phyloP scores from a whole-genome alignment of 345 rosid genomes.

The Bruguiera sexangula region DNA sequence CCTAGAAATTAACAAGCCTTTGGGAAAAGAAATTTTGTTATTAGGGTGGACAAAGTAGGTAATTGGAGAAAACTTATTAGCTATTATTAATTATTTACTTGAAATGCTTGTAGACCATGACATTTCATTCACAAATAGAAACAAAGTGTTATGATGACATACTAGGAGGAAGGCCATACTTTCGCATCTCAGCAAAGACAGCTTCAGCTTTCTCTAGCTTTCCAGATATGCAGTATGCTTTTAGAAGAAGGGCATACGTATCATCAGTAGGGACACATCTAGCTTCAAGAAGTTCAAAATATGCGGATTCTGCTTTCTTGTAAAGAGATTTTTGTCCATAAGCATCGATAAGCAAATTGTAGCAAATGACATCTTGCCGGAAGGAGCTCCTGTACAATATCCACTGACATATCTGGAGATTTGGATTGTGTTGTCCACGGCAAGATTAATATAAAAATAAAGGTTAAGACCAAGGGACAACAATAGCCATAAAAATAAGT shows the following conservation, averaged over 20 bases:
- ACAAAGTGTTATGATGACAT: conserved; percentile 23
- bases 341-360: conserved; percentile 86
- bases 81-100: too few species aligned
- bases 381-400: conserved; percentile 73
- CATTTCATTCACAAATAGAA: neutral
- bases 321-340: conserved; percentile 63
- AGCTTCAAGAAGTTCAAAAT: conserved; percentile 70
- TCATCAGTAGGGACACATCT: conserved; percentile 83
- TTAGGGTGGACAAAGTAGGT: too few species aligned
- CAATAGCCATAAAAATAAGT: neutral
- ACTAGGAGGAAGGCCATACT: conserved; percentile 71
- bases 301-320: conserved; percentile 65
- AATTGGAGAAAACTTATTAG: too few species aligned
- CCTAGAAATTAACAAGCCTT: too few species aligned
- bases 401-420: conserved; percentile 79
- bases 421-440: conserved; percentile 7
- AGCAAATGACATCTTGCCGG: conserved; percentile 75
- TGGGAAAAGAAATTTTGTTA: too few species aligned
- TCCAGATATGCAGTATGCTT: conserved; percentile 65
- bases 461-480: neutral
- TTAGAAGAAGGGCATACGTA: conserved; percentile 83
- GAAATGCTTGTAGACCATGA: too few species aligned
- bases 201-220: conserved; percentile 66
- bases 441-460: neutral
- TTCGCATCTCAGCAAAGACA: conserved; percentile 71